Percentiles rank a stretch among this genome's conserved stretches.
These are phyloP conservation scores for Fomitopsis betulina DNA, from an alignment of 1,284 basidiomycete genomes.

Conservation along the genomic window DNA sequence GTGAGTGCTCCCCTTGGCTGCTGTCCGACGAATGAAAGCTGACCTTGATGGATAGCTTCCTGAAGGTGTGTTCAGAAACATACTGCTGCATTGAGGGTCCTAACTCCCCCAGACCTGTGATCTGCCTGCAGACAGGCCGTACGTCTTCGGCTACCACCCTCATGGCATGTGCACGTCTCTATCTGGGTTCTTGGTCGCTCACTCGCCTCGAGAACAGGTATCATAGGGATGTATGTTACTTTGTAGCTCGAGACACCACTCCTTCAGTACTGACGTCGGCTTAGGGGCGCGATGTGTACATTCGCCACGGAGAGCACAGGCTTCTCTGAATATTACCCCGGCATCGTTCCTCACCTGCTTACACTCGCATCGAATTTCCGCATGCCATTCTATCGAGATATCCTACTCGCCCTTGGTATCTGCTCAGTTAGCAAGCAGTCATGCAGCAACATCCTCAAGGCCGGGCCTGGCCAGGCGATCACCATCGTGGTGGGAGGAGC, in stretches of 20 bases:
- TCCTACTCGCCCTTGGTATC: slow-evolving; percentile 82
- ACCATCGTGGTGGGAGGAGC: slow-evolving; percentile 98
- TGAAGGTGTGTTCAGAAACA: slow-evolving; percentile 42
- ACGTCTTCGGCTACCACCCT: slow-evolving; percentile 97
- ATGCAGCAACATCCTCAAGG: slow-evolving; percentile 84
- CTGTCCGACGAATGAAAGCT: background rate
- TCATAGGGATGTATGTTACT: slow-evolving; percentile 81
- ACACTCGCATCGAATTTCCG: slow-evolving; percentile 90
- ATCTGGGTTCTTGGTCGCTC: background rate
- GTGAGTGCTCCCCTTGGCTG: slow-evolving; percentile 43
- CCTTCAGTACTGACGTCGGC: background rate
- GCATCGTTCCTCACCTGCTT: slow-evolving; percentile 88
- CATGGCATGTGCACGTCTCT: slow-evolving; percentile 60
- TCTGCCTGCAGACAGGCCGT: slow-evolving; percentile 85
- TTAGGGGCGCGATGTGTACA: slow-evolving; percentile 87
- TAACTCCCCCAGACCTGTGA: slow-evolving; percentile 65
- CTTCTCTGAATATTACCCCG: slow-evolving; percentile 90
- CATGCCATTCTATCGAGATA: slow-evolving; percentile 91
- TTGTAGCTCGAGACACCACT: background rate
- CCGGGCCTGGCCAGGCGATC: slow-evolving; percentile 73
- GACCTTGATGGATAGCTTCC: slow-evolving; percentile 36
- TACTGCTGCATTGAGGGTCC: background rate
- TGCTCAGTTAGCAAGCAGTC: slow-evolving; percentile 89
- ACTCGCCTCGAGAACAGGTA: slow-evolving; percentile 41
- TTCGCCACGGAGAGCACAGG: slow-evolving; percentile 94